These are phyloP conservation scores for Ogataea trehaloabstinens DNA, from an alignment of 805 yeast species.

Conservation along the genomic window DNA sequence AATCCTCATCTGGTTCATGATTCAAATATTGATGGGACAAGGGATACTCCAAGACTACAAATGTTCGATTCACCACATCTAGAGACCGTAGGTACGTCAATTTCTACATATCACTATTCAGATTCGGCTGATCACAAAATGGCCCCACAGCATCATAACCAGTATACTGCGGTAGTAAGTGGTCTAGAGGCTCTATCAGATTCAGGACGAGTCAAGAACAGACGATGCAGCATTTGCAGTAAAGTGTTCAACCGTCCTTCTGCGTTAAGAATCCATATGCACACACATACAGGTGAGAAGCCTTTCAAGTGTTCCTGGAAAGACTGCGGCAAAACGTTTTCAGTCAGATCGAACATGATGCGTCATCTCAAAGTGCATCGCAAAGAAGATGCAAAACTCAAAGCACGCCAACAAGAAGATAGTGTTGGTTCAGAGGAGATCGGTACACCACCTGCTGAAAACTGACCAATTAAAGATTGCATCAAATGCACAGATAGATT, in stretches of 20 bases:
- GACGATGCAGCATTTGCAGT: constrained; percentile 52
- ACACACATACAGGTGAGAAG: constrained; percentile 81
- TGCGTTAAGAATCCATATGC: constrained; percentile 73
- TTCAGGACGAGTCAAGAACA: constrained; percentile 12
- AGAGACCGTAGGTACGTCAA: not conserved
- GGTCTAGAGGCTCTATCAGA: constrained; percentile 1
- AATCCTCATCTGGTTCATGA: not conserved
- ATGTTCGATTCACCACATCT: not conserved
- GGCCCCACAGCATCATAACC: constrained; percentile 11
- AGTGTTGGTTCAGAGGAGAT: no score
- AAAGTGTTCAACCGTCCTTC: constrained; percentile 82
- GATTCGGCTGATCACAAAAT: constrained; percentile 1
- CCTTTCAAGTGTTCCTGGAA: constrained; percentile 64
- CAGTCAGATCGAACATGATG: constrained; percentile 77
- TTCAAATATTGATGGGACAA: not conserved
- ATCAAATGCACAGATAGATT: no score
- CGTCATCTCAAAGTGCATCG: constrained; percentile 71
- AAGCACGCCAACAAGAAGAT: not conserved
- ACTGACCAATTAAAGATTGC: no score
- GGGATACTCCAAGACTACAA: not conserved
- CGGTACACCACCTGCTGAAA: no score
- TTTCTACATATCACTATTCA: not conserved
- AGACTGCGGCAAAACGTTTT: constrained; percentile 66
- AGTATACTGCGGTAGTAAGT: not conserved
- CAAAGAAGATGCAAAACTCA: not conserved